phyloP scores from a whole-genome alignment of 495 filamentous ascomycete genomes.

The Alectoria sarmentosa region DNA sequence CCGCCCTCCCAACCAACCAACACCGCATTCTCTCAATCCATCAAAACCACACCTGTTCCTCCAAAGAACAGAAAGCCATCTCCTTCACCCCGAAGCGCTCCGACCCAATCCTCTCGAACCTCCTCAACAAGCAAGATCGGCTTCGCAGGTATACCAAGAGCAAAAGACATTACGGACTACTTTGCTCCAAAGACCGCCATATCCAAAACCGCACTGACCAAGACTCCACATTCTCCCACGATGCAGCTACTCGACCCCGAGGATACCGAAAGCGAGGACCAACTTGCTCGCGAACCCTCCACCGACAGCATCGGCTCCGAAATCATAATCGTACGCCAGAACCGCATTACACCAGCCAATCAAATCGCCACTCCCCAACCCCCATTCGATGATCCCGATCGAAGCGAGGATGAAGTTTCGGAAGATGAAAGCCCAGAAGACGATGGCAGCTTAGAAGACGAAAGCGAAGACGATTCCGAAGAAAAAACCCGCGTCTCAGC shows the following conservation, averaged over 20 bases:
- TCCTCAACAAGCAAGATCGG: not conserved
- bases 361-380: not conserved
- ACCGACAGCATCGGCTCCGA: not conserved
- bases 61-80: not conserved
- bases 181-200: not conserved
- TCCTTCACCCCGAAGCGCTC: not conserved
- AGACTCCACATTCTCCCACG: not conserved
- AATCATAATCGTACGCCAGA: not conserved
- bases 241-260: not conserved
- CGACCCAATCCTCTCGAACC: not conserved
- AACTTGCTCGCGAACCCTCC: not conserved
- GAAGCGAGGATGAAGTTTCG: fast-evolving
- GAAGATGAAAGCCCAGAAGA: not conserved
- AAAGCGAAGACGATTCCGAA: not conserved
- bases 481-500: not conserved
- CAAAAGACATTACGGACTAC: slow-evolving; percentile 8
- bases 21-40: not conserved
- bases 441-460: not conserved
- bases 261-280: slow-evolving; percentile 1
- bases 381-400: not conserved
- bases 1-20: not conserved
- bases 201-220: not conserved
- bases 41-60: not conserved
- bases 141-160: not conserved
- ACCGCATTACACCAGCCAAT: not conserved